Conservation (phyloP, 73 alveolate species). For the Tetrahymena malaccensis region DNA sequence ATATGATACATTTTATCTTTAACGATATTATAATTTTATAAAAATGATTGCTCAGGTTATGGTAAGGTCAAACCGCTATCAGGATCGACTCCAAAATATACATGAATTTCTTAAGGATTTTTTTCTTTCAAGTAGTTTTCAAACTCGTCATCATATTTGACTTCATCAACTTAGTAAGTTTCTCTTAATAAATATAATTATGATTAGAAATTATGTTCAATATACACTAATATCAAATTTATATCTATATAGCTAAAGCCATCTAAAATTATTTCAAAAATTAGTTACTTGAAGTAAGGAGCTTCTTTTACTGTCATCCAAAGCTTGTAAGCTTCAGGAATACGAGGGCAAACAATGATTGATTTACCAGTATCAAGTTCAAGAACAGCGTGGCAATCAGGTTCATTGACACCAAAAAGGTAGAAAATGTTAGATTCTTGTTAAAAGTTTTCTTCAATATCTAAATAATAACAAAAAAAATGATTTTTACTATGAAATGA, state of each 20-base stretch:
- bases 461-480: background rate
- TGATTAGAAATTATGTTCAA: background rate
- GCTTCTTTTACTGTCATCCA: constrained; percentile 67
- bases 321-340: constrained; percentile 47
- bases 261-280: background rate
- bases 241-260: too few relatives aligned
- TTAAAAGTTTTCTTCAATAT: constrained; percentile 39
- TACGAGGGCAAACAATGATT: constrained; percentile 45
- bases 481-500: background rate
- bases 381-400: constrained; percentile 61
- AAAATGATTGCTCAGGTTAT: constrained; percentile 55
- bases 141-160: constrained; percentile 51
- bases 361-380: constrained; percentile 50
- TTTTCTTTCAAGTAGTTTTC: constrained; percentile 46
- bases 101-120: constrained; percentile 62
- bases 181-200: background rate
- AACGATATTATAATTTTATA: constrained; percentile 51
- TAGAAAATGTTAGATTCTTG: constrained; percentile 65
- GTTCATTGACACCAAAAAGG: constrained; percentile 63
- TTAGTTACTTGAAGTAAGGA: constrained; percentile 47
- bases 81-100: constrained; percentile 67
- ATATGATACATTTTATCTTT: constrained; percentile 57
- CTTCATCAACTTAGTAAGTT: constrained; percentile 57
- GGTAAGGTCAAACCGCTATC: constrained; percentile 63
- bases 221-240: too few relatives aligned